These are phyloP conservation scores for Syncephalastrum racemosum DNA, from an alignment of 371 early-diverging fungal species.

Conservation along the genomic window DNA sequence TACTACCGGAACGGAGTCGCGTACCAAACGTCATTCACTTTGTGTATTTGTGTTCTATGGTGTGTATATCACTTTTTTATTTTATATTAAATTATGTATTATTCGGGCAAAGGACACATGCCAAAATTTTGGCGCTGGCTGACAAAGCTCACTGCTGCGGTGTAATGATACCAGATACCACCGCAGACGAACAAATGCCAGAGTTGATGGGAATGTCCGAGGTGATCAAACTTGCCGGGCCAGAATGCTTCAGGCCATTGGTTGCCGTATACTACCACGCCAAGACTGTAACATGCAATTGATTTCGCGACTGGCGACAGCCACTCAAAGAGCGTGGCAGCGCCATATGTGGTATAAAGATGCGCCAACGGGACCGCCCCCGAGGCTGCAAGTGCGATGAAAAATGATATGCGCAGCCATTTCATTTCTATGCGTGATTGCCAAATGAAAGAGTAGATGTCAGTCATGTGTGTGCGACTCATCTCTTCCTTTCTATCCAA, in stretches of 20 bases:
- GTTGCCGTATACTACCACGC: constrained; percentile 62
- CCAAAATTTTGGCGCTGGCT: constrained; percentile 34
- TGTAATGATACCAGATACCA: constrained; percentile 70
- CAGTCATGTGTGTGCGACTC: neutral
- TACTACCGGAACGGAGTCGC: neutral
- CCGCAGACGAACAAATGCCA: constrained; percentile 80
- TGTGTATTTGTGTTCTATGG: no score
- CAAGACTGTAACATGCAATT: constrained; percentile 37
- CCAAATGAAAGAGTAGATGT: neutral
- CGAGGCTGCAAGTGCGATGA: constrained; percentile 60
- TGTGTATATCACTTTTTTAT: neutral
- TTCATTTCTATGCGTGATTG: constrained; percentile 11
- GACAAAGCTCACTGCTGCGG: constrained; percentile 56
- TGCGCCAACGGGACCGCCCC: constrained; percentile 68
- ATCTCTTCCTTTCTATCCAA: neutral
- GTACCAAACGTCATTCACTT: neutral
- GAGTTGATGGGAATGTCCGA: constrained; percentile 75
- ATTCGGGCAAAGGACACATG: constrained; percentile 18
- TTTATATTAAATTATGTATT: no score
- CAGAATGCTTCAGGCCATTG: constrained; percentile 73
- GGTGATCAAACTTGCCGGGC: constrained; percentile 75
- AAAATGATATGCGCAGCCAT: constrained; percentile 52
- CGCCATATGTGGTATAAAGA: constrained; percentile 54
- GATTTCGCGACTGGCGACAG: constrained; percentile 46
- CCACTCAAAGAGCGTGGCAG: constrained; percentile 42